Conservation (phyloP, 306 rosid species). For the Prosopis cineraria region DNA sequence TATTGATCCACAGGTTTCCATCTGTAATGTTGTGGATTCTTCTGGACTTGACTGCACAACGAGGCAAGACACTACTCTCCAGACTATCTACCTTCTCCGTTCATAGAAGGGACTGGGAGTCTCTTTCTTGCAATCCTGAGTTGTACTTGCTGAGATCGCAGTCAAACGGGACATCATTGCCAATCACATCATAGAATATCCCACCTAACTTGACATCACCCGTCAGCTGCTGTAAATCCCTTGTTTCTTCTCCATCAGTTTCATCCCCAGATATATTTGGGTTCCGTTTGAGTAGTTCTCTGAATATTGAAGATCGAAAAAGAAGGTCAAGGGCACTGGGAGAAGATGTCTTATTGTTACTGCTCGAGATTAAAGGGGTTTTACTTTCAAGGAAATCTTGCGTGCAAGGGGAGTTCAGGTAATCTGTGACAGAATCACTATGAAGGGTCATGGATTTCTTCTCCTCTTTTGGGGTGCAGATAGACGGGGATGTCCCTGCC, state of each 20-base stretch:
- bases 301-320: conserved; percentile 60
- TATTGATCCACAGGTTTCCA: neutral
- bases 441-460: conserved; percentile 36
- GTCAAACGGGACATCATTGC: conserved; percentile 51
- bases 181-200: conserved; percentile 47
- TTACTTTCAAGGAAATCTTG: conserved; percentile 44
- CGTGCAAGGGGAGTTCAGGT: conserved; percentile 41
- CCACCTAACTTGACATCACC: conserved; percentile 54
- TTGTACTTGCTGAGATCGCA: conserved; percentile 46
- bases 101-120: conserved; percentile 47
- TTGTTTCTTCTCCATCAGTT: conserved; percentile 50
- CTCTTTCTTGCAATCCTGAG: conserved; percentile 53
- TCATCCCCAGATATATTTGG: conserved; percentile 48
- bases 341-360: conserved; percentile 53
- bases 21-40: neutral
- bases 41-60: neutral
- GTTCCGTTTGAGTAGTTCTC: conserved; percentile 72
- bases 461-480: conserved; percentile 40
- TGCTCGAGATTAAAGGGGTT: conserved; percentile 16
- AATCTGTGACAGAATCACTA: conserved; percentile 39
- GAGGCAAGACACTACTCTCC: neutral
- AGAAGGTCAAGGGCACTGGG: conserved; percentile 74
- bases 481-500: conserved; percentile 32
- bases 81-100: conserved; percentile 8
- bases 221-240: conserved; percentile 39